These are phyloP conservation scores for Calonectria hawksworthii DNA, from an alignment of 2,329 filamentous ascomycete species.

Conservation along the genomic window DNA sequence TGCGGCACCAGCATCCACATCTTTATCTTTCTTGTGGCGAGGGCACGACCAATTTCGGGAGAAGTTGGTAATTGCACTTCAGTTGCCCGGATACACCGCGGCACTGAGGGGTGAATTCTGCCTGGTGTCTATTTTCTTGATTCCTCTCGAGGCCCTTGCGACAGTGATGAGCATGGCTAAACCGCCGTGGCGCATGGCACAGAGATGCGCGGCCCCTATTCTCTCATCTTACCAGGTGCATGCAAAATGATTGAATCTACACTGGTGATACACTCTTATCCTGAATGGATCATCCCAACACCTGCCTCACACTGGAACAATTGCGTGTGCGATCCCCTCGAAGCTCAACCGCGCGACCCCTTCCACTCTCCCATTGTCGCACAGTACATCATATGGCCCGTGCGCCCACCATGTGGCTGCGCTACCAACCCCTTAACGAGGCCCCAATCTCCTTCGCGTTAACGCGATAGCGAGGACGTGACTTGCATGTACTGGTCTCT, in stretches of 20 bases:
- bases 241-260: constrained; percentile 2
- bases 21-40: background rate
- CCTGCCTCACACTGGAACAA: constrained; percentile 7
- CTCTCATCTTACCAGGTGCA: constrained; percentile 8
- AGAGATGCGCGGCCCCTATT: constrained; percentile 1
- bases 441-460: constrained; percentile 42
- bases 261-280: constrained; percentile 17
- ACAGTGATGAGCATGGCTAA: background rate
- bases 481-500: constrained; percentile 39
- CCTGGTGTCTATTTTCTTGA: constrained; percentile 6
- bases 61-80: constrained; percentile 5
- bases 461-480: constrained; percentile 29
- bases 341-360: constrained; percentile 11
- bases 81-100: constrained; percentile 2
- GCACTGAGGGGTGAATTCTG: background rate
- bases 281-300: constrained; percentile 15
- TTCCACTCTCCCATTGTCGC: constrained; percentile 23
- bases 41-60: constrained; percentile 7
- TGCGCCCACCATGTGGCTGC: constrained; percentile 34
- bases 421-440: constrained; percentile 46
- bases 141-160: background rate
- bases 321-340: constrained; percentile 10
- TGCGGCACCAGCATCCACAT: background rate
- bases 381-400: background rate
- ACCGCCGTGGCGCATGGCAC: background rate